Evolutionary conservation across 2,329 filamentous ascomycete genomes (phyloP).

Genomic region (Fusarium nisikadoi): DNA sequence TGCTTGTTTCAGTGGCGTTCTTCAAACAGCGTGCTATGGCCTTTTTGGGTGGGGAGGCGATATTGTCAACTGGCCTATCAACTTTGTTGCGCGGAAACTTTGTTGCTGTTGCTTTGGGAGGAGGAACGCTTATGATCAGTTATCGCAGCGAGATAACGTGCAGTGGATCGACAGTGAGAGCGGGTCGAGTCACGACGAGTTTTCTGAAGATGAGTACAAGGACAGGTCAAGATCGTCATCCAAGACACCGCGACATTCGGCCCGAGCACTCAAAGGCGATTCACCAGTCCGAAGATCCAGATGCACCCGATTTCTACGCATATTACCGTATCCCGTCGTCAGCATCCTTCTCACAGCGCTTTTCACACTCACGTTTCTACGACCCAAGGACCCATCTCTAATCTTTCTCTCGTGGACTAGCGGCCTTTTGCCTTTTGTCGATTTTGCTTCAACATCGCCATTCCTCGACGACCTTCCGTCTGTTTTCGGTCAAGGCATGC

Average conservation of each 20-base stretch:
- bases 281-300: not conserved
- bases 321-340: slow-evolving; percentile 38
- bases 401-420: slow-evolving; percentile 51
- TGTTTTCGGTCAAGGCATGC: slow-evolving; percentile 42
- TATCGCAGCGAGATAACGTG: slow-evolving; percentile 14
- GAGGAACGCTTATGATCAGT: slow-evolving; percentile 8
- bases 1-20: slow-evolving; percentile 36
- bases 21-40: slow-evolving; percentile 43
- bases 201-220: slow-evolving; percentile 20
- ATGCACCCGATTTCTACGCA: slow-evolving; percentile 7
- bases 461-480: slow-evolving; percentile 42
- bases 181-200: not conserved
- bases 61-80: slow-evolving; percentile 44
- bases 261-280: not conserved
- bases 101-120: slow-evolving; percentile 2
- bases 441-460: slow-evolving; percentile 48
- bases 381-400: slow-evolving; percentile 49
- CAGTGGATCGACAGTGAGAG: slow-evolving; percentile 12
- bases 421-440: slow-evolving; percentile 48
- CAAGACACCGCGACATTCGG: not conserved
- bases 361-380: slow-evolving; percentile 36
- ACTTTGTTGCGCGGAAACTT: slow-evolving; percentile 18
- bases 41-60: slow-evolving; percentile 46
- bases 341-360: slow-evolving; percentile 42
- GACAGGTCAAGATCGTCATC: slow-evolving; percentile 13